Base-by-base conservation (phyloP, 2,329 filamentous ascomycete genomes). In the Aspergillus ochraceoroseus region DNA sequence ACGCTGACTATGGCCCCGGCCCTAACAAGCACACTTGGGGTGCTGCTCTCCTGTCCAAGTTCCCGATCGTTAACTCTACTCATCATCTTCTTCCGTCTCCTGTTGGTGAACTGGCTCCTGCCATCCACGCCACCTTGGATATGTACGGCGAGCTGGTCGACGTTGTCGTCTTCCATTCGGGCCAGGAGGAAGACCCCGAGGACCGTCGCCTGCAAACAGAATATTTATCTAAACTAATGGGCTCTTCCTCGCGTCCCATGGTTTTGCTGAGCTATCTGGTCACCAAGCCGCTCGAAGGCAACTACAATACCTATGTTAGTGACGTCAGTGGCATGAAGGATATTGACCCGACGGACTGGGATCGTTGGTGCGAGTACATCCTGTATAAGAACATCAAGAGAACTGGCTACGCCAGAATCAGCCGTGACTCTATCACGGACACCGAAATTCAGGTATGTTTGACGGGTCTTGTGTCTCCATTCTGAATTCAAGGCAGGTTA, bases 1-100 rank as follows among this genome's bases (percentile, higher is more conserved):
- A 95, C 59, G 89, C 94, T 34, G 92, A 98, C 70, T 95, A 88
- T 58, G 92, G 92, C 40, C 92, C 92, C 19, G 92, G 92, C 2
- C 92, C 92, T 5, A 95, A 98, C 76, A 98, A 96, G 70, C 92
- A 98, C 70, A 98, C 92, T 0, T 98, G 92, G 92, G 92, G 92
- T 36, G 80, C 83, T 7, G 92, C 89, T 14, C 74, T 98, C 30
- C 76, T 98, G 3, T 95, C 88, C 55, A 96, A 96, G 61, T 98
- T 96, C 71, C 92, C 92, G 3, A 98, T 98, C 56, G 66, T 98
- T 45, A 95, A 96, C 68, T 95, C 87, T 1, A 95, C 89, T 14
- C 92, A 98, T 62, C 92, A 98, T 57, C 79, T 98, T 8, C 77
- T 96, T 3, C 92, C 92, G 11, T 92, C 85, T 9, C 92, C 92